Base-by-base conservation (phyloP, 495 filamentous ascomycete species). In the Hypoxylon fragiforme region DNA sequence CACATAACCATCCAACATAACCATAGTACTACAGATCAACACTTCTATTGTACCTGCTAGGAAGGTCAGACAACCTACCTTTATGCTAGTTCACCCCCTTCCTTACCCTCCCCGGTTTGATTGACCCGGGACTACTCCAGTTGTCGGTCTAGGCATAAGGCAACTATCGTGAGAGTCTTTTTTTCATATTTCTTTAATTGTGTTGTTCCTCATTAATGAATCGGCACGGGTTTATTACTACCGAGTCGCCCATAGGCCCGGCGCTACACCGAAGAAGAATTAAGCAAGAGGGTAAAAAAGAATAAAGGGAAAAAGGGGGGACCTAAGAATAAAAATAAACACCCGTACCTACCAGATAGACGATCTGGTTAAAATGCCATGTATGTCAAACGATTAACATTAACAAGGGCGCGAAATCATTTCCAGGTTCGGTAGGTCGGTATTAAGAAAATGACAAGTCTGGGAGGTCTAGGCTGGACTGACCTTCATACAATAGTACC, bases 351-450 rank as follows among this genome's bases (percentile, higher is more conserved):
- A 36, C 37, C 52, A 41, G 15, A 32, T 47, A 58, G 51, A 50
- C 60, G 60, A 50, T 54, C 60, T 63, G 41, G 54, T 38, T 57
- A 58, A 50, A 63, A 35, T 35, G 6, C 3, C n/a, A 9, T 13
- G 15, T 58, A 49, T 46, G 35, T n/a, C 4, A 3, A 52, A 40
- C 38, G 30, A 47, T 16, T 21, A 37, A 53, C 38, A 47, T 16
- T 21, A 37, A 53, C 38, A 22, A 31, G 31, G 34, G 22, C 48
- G 34, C 54, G 60, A 63, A 53, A 45, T 49, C 24, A 13, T 58
- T 63, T 54, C 60, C 52, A 16, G 40, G 52, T 63, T 58, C 49
- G 54, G 60, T 58, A 63, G 60, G 60, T 57, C 41, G 12, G 22
- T 48, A 38, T 34, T 41, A 43, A 38, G 44, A 35, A 19, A 43